These are phyloP conservation scores for Candida argentea DNA, from an alignment of 805 yeast species.

Conservation along the genomic window DNA sequence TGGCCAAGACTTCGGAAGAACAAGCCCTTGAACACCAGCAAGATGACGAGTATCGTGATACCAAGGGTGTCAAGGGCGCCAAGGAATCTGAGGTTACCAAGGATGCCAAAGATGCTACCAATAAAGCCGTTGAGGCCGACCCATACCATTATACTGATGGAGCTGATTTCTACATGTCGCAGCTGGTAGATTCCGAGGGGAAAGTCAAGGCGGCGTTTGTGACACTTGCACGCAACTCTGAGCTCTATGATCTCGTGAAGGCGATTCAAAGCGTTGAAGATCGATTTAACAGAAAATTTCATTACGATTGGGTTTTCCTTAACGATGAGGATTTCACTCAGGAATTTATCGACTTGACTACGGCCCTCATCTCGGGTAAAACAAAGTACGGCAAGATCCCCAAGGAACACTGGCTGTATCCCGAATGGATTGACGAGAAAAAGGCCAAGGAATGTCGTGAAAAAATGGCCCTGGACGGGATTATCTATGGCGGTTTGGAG, in stretches of 20 bases:
- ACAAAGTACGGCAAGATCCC: slow-evolving; percentile 75
- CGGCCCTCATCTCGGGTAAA: slow-evolving; percentile 69
- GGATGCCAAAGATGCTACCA: slow-evolving; percentile 3
- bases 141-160: too few relatives aligned
- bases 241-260: slow-evolving; percentile 47
- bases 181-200: slow-evolving; percentile 6
- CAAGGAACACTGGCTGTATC: slow-evolving; percentile 78
- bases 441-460: slow-evolving; percentile 60
- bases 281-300: slow-evolving; percentile 68
- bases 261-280: slow-evolving; percentile 78
- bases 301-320: slow-evolving; percentile 92
- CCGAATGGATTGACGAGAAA: slow-evolving; percentile 66
- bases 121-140: slow-evolving; percentile 3
- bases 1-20: too few relatives aligned
- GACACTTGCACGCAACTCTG: slow-evolving; percentile 66
- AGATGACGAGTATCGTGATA: too few relatives aligned
- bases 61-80: slow-evolving; percentile 2
- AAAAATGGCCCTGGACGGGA: slow-evolving; percentile 42
- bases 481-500: slow-evolving; percentile 66
- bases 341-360: slow-evolving; percentile 65
- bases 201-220: slow-evolving; percentile 75
- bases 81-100: not conserved
- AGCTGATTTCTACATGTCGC: too few relatives aligned
- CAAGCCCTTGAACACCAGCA: too few relatives aligned
- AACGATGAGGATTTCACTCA: slow-evolving; percentile 81